Evolutionary conservation across 768 basidiomycete species (phyloP).

Genomic region (Porpolomopsis calyptriformis): DNA sequence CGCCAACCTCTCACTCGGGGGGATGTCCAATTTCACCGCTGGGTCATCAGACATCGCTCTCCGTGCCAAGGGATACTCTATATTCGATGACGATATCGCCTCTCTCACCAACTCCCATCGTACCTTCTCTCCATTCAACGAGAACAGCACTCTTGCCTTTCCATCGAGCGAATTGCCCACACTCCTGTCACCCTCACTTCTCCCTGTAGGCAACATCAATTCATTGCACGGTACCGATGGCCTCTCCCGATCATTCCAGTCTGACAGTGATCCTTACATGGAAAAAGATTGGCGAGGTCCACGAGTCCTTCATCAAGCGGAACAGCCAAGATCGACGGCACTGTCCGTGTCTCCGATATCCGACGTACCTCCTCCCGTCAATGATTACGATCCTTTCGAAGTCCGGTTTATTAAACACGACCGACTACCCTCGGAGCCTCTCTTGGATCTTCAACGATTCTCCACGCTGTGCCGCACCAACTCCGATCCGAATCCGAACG

Average conservation of each 20-base stretch:
- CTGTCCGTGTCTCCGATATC: slow-evolving; percentile 33
- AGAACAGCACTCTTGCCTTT: slow-evolving; percentile 20
- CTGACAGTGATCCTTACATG: slow-evolving; percentile 41
- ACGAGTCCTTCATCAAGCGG: slow-evolving; percentile 24
- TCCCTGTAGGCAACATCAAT: slow-evolving; percentile 40
- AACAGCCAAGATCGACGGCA: slow-evolving; percentile 13
- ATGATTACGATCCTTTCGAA: slow-evolving; percentile 40
- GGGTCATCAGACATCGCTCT: slow-evolving; percentile 9
- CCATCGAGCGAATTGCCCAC: slow-evolving; percentile 12
- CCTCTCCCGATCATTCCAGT: slow-evolving; percentile 38
- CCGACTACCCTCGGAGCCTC: slow-evolving; percentile 16
- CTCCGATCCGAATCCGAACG: slow-evolving; percentile 24
- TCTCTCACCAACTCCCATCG: slow-evolving; percentile 18
- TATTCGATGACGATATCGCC: slow-evolving; percentile 33
- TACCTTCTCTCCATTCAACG: slow-evolving; percentile 48
- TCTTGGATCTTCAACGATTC: slow-evolving; percentile 22
- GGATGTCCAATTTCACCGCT: slow-evolving; percentile 17
- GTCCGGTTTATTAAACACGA: slow-evolving; percentile 24
- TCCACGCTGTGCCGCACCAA: slow-evolving; percentile 22
- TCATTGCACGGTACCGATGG: slow-evolving; percentile 37
- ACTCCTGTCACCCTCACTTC: slow-evolving; percentile 33
- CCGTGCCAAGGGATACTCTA: slow-evolving; percentile 30
- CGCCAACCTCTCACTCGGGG: slow-evolving; percentile 22
- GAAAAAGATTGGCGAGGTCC: slow-evolving; percentile 31
- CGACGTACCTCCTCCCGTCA: slow-evolving; percentile 22